A percentile compares a stretch with the other conserved stretches of the same genome.
phyloP scores from a whole-genome alignment of 495 filamentous ascomycete species.

The Aspergillus biplanus region DNA sequence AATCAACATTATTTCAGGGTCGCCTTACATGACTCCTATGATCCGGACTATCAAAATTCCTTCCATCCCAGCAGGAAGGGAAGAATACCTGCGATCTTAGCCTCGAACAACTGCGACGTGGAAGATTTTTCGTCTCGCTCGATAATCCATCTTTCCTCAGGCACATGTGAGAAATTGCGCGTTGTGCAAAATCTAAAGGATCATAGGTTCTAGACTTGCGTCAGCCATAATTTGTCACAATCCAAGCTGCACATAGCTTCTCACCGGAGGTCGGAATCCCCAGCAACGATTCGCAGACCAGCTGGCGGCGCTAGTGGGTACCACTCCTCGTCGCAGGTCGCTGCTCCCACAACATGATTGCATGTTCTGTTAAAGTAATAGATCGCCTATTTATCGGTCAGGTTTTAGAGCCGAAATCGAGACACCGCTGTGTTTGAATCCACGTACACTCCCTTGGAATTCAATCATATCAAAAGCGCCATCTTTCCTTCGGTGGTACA shows the following conservation, averaged over 20 bases:
- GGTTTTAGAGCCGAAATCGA: not conserved
- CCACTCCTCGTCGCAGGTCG: constrained; percentile 11
- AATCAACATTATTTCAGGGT: not conserved
- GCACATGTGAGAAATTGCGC: constrained; percentile 33
- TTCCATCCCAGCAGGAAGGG: constrained; percentile 61
- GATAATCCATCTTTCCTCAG: constrained; percentile 23
- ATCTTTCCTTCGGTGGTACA: constrained; percentile 67
- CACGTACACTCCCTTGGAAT: constrained; percentile 21
- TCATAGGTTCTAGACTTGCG: constrained; percentile 24
- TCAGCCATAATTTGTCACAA: not conserved
- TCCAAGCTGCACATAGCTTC: not conserved
- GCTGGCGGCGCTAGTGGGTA: constrained; percentile 45
- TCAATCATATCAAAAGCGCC: constrained; percentile 52
- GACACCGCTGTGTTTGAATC: not conserved
- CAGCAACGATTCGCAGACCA: constrained; percentile 74
- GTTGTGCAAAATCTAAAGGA: constrained; percentile 26
- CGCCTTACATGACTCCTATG: constrained; percentile 50
- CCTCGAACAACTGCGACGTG: constrained; percentile 19
- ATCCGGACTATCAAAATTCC: constrained; percentile 55
- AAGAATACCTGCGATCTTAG: constrained; percentile 58
- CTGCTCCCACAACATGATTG: constrained; percentile 22
- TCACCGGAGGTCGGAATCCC: constrained; percentile 50
- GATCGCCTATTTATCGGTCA: constrained; percentile 20
- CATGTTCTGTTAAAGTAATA: constrained; percentile 33
- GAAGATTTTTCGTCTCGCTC: constrained; percentile 29